Conservation (phyloP, 192 early-diverging fungal genomes). For the Coemansia sp. region DNA sequence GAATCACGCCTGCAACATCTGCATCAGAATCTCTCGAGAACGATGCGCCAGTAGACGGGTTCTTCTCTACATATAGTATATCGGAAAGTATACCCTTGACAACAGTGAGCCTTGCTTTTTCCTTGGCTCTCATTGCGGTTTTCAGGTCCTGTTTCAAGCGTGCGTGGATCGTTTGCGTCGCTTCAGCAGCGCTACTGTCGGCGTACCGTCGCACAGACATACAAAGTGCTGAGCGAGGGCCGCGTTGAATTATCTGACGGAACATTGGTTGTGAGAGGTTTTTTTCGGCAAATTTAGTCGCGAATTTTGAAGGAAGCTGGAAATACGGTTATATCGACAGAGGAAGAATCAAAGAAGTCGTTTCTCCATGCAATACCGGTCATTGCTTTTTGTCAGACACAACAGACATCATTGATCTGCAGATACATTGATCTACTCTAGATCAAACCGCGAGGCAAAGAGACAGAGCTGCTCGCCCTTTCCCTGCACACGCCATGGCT, state of each 20-base stretch:
- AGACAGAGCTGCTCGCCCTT: conserved; percentile 20
- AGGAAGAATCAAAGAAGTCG: no score
- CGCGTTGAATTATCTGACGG: not conserved
- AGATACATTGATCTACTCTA: conserved; percentile 5
- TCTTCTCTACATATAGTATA: conserved; percentile 76
- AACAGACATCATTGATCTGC: no score
- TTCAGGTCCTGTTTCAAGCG: conserved; percentile 79
- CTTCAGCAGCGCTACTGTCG: conserved; percentile 5
- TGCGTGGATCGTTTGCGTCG: conserved; percentile 20
- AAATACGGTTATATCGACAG: no score
- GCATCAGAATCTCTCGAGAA: conserved; percentile 56
- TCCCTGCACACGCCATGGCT: conserved; percentile 32
- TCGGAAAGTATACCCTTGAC: conserved; percentile 80
- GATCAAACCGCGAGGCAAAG: conserved; percentile 30
- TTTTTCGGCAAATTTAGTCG: not conserved
- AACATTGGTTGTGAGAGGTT: not conserved
- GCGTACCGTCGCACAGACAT: conserved; percentile 1
- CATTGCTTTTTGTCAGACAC: no score
- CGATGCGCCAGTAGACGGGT: conserved; percentile 27
- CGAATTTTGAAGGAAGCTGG: not conserved
- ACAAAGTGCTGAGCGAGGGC: not conserved
- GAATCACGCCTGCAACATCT: conserved; percentile 67
- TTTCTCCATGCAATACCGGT: no score
- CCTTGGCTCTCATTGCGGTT: conserved; percentile 72
- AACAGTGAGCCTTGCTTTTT: conserved; percentile 61